Conservation (phyloP, 306 rosid species). For the Trifolium pratense region DNA sequence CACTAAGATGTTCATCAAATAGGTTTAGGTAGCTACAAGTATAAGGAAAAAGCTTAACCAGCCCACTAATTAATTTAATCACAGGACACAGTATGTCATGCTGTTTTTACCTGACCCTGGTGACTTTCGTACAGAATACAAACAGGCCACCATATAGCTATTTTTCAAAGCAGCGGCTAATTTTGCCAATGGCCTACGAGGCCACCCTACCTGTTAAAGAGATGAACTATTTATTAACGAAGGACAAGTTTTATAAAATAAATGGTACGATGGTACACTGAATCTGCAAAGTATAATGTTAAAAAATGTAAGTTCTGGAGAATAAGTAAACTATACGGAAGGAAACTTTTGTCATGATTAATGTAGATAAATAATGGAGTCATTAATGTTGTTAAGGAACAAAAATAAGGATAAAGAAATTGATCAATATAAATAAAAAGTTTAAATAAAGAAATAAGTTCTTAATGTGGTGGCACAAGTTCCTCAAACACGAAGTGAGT, state of each 20-base stretch:
- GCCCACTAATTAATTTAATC: conserved; percentile 28
- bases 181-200: conserved; percentile 83
- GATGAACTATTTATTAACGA: conserved; percentile 32
- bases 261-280: no score
- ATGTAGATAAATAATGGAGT: no score
- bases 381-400: no score
- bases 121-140: conserved; percentile 72
- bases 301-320: no score
- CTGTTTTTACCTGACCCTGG: conserved; percentile 78
- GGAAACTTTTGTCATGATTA: no score
- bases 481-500: conserved; percentile 17
- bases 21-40: conserved; percentile 58
- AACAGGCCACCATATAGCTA: conserved; percentile 88
- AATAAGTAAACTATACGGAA: no score
- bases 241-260: no score
- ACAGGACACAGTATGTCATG: conserved; percentile 37
- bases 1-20: conserved; percentile 88
- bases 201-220: conserved; percentile 88
- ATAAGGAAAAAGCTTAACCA: conserved; percentile 43
- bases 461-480: no score
- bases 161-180: conserved; percentile 87
- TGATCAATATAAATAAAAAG: no score
- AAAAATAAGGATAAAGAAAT: no score
- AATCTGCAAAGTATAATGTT: no score
- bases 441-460: no score